phyloP scores from a whole-genome alignment of 129 eudicot species.

The Saussurea involucrata region DNA sequence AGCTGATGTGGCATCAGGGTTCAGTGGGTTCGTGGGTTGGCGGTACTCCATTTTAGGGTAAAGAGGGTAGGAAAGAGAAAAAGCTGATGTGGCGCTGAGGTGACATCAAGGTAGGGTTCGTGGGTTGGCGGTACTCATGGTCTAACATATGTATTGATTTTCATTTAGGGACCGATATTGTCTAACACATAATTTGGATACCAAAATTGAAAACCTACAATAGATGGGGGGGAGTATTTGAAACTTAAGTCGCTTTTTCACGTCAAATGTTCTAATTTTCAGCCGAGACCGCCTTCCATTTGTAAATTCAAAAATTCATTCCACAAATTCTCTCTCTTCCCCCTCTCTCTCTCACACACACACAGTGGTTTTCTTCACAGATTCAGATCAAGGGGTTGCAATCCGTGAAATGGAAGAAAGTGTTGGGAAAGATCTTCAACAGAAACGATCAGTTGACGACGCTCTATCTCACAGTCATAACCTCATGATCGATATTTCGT shows the following conservation, averaged over 20 bases:
- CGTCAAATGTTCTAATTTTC: conserved; percentile 24
- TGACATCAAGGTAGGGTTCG: too few relatives aligned
- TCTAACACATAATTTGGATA: neutral
- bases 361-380: conserved; percentile 5
- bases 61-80: too few relatives aligned
- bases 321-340: neutral
- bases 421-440: conserved; percentile 4
- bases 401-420: conserved; percentile 13
- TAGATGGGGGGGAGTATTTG: conserved; percentile 1
- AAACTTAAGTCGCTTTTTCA: neutral
- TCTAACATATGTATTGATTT: too few relatives aligned
- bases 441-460: neutral
- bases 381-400: conserved; percentile 30
- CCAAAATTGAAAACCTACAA: neutral
- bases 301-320: conserved; percentile 27
- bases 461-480: conserved; percentile 9
- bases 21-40: too few relatives aligned
- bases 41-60: too few relatives aligned
- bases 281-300: conserved; percentile 25
- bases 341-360: neutral
- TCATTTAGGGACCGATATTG: neutral
- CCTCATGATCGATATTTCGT: neutral
- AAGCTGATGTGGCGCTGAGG: too few relatives aligned
- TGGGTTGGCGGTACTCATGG: too few relatives aligned
- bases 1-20: too few relatives aligned